Conservation (phyloP, 116 monocot genomes). For the Papilionanthe hybrid region DNA sequence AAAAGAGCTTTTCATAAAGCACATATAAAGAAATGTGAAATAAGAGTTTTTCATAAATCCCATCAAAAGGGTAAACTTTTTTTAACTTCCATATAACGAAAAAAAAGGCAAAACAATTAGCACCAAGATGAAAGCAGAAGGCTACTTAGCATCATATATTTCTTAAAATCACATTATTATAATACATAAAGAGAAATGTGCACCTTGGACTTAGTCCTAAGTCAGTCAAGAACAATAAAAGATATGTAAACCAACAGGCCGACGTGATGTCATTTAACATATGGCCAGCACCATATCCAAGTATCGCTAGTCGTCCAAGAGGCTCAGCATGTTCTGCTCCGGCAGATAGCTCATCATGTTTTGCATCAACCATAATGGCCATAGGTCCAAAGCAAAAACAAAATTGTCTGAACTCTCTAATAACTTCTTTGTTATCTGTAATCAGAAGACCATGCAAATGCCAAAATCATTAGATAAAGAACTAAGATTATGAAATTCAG, state of each 20-base stretch:
- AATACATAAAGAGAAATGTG: not conserved
- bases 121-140: not conserved
- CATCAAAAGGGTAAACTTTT: not conserved
- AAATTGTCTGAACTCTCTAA: not conserved
- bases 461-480: not conserved
- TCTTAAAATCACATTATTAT: not conserved
- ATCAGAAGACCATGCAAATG: not conserved
- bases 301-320: conserved; percentile 53
- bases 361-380: conserved; percentile 32
- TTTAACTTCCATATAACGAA: not conserved
- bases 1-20: not conserved
- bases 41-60: not conserved
- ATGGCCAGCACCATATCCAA: conserved; percentile 84
- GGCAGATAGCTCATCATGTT: conserved; percentile 1
- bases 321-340: conserved; percentile 26
- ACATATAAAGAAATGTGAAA: not conserved
- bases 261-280: conserved; percentile 96
- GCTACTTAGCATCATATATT: not conserved
- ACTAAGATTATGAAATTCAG: not conserved
- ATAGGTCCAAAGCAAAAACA: not conserved
- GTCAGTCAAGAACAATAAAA: conserved; percentile 87
- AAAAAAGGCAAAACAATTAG: not conserved
- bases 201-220: conserved; percentile 87
- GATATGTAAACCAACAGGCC: conserved; percentile 95
- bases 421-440: not conserved